Evolutionary conservation across 257 asterid genomes (phyloP), one percentile per base, ranked within the genome.

Genomic region (Mentha longifolia): DNA sequence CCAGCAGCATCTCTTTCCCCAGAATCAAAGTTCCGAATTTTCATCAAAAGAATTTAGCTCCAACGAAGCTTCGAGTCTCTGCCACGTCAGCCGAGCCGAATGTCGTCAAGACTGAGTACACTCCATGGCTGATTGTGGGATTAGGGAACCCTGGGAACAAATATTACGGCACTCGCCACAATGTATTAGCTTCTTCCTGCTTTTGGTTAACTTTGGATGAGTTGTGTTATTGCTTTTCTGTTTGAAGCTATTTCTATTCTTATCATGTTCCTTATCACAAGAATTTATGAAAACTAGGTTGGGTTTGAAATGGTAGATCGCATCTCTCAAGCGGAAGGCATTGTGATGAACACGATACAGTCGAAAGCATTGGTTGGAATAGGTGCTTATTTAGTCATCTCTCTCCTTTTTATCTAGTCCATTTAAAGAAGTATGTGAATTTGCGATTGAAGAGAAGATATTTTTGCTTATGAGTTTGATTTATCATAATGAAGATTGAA

Each of bases 91-190:
- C 82, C 3, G 81, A 74, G 43, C 79, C 87, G 37, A 85, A 84
- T 77, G 93, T 84, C 51, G 78, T 75, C 50, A 88, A 85, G 62
- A 80, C 75, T 41, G 99, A 95, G 82, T 95, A 84, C 81, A 95
- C 99, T 54, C 98, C 98, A 1, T 95, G 98, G 99, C 83, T 95
- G 66, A 84, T 95, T 83, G 98, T 86, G n/a, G 99, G 98, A 19
- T 86, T 95, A 75, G 99, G 99, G n/a, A 92, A 95, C 74, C 99
- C 98, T 0, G 99, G 98, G 41, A 88, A 84, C 84, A 92, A 87
- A 78, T 95, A 89, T 77, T 88, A 92, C n/a, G 99, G 98, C 61
- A 92, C 99, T 4, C 97, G 98, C 14, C 99, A 95, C 84, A 95
- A 92, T 81, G 99, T 92, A 91, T 58, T 55, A 41, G 41, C 47